Conservation (phyloP, 1,284 basidiomycete genomes). For the Microbotryum intermedium region DNA sequence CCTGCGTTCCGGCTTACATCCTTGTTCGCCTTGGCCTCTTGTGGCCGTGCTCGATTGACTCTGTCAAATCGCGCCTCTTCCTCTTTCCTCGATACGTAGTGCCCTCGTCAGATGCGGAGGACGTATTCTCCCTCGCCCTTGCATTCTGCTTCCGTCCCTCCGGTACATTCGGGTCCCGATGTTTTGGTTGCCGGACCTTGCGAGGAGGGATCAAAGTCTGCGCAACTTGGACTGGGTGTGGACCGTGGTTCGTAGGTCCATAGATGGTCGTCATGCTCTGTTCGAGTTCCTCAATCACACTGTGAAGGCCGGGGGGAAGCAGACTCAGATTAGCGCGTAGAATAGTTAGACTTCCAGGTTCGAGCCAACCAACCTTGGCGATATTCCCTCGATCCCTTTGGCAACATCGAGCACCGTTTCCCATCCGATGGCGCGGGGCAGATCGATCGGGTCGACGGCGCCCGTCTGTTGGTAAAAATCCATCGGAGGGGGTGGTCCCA, state of each 20-base stretch:
- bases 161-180: neutral
- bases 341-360: neutral
- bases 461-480: neutral
- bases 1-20: no score
- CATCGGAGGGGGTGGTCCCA: neutral
- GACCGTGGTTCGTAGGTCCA: neutral
- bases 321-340: neutral
- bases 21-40: no score
- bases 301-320: neutral
- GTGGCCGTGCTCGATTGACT: no score
- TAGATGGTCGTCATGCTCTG: neutral
- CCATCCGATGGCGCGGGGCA: neutral
- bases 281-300: neutral
- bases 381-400: neutral
- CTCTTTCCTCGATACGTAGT: no score
- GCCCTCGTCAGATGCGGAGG: neutral
- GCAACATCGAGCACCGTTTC: neutral
- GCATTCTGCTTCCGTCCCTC: neutral
- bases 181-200: neutral
- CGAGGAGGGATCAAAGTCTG: neutral
- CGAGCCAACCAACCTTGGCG: neutral
- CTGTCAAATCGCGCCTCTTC: no score
- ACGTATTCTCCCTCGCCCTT: neutral
- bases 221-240: neutral
- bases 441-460: neutral